Conservation (phyloP, 2,329 filamentous ascomycete species). For the Fusarium sublunatum region DNA sequence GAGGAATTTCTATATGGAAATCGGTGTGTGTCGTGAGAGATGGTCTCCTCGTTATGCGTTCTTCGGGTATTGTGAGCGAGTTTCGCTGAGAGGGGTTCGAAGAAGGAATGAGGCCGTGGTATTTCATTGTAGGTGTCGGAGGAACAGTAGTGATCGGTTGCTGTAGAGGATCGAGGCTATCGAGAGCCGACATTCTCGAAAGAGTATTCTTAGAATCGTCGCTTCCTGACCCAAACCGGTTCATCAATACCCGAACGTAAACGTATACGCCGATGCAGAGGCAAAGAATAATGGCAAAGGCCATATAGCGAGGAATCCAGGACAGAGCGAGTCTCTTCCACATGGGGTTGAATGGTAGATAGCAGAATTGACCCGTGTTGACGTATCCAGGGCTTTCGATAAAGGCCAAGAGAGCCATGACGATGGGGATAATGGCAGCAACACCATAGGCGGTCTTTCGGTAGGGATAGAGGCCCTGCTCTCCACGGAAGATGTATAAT, state of each 20-base stretch:
- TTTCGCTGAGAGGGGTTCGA: slow-evolving; percentile 37
- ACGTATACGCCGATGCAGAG: slow-evolving; percentile 77
- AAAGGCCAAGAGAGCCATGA: slow-evolving; percentile 73
- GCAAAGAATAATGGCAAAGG: slow-evolving; percentile 71
- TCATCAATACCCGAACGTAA: slow-evolving; percentile 66
- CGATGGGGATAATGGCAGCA: slow-evolving; percentile 67
- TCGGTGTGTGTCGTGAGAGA: slow-evolving; percentile 36
- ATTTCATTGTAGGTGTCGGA: slow-evolving; percentile 48
- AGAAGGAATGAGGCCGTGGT: slow-evolving; percentile 50
- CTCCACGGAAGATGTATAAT: slow-evolving; percentile 73
- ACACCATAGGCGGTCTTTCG: slow-evolving; percentile 68
- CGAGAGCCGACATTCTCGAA: slow-evolving; percentile 25
- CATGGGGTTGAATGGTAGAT: slow-evolving; percentile 71
- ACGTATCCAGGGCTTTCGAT: slow-evolving; percentile 67
- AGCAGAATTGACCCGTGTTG: slow-evolving; percentile 75
- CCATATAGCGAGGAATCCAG: slow-evolving; percentile 80
- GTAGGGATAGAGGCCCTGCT: slow-evolving; percentile 76
- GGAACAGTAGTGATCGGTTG: slow-evolving; percentile 34
- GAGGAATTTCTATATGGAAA: slow-evolving; percentile 22
- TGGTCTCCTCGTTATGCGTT: slow-evolving; percentile 14
- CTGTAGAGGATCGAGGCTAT: slow-evolving; percentile 17
- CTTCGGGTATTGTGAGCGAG: slow-evolving; percentile 16
- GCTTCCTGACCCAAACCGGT: slow-evolving; percentile 49
- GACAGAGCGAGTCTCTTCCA: slow-evolving; percentile 77
- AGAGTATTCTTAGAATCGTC: slow-evolving; percentile 28